phyloP scores from a whole-genome alignment of 441 rosid species.

The Kokia cookei region DNA sequence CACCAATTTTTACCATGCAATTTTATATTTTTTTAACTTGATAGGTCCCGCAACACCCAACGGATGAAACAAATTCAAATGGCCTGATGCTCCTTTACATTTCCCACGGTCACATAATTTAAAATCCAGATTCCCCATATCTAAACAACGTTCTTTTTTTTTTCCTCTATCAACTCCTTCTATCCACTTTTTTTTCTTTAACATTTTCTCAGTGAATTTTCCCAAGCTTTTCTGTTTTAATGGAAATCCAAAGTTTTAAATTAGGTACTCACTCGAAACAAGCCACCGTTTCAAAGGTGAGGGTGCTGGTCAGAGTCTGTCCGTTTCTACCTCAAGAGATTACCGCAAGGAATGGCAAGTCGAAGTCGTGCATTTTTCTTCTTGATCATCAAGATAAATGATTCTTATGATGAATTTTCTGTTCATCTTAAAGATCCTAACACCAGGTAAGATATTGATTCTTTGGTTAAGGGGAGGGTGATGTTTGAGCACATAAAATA shows the following conservation, averaged over 20 bases:
- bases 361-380: slow-evolving; percentile 44
- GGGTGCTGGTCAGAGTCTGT: slow-evolving; percentile 67
- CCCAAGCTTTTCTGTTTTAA: not conserved
- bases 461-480: not conserved
- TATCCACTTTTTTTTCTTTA: not conserved
- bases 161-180: not conserved
- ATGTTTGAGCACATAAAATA: not conserved
- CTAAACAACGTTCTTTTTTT: not conserved
- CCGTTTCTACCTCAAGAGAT: slow-evolving; percentile 62
- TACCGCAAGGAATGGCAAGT: slow-evolving; percentile 18
- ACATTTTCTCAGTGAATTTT: not conserved
- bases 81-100: not conserved
- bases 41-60: slow-evolving; percentile 11
- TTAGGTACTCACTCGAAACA: slow-evolving; percentile 17
- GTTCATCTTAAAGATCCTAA: slow-evolving; percentile 66
- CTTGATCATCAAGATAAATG: slow-evolving; percentile 24
- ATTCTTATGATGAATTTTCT: slow-evolving; percentile 40
- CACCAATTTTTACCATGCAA: no score
- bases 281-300: slow-evolving; percentile 35
- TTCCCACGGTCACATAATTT: slow-evolving; percentile 22
- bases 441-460: slow-evolving; percentile 41
- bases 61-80: slow-evolving; percentile 18
- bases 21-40: no score
- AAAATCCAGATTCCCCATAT: not conserved
- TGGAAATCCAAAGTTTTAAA: slow-evolving; percentile 27